Percentiles rank a stretch among this genome's conserved stretches.
These are phyloP conservation scores for Sporormia fimetaria DNA, from an alignment of 495 filamentous ascomycete genomes.

Conservation along the genomic window DNA sequence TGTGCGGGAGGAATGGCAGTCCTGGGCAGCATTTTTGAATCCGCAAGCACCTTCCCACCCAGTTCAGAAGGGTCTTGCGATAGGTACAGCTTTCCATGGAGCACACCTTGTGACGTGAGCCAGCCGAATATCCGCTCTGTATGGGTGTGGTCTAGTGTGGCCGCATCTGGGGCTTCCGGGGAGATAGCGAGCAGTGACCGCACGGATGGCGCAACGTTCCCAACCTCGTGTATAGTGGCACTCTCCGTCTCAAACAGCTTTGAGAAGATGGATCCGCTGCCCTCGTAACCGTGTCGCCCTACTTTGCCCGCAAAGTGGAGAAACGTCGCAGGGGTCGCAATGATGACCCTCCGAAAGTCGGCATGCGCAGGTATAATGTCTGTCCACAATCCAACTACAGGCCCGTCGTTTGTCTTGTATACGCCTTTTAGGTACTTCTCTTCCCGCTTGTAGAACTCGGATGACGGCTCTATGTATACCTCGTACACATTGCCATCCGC, in stretches of 20 bases:
- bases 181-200: constrained; percentile 61
- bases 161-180: constrained; percentile 51
- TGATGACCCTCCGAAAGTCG: constrained; percentile 62
- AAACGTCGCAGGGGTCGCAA: constrained; percentile 63
- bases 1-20: constrained; percentile 58
- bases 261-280: constrained; percentile 68
- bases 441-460: constrained; percentile 87
- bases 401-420: constrained; percentile 64
- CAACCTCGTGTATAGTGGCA: constrained; percentile 58
- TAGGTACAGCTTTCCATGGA: constrained; percentile 62
- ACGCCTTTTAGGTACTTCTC: constrained; percentile 79
- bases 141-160: constrained; percentile 34
- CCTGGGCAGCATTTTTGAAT: constrained; percentile 63
- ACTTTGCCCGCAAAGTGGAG: constrained; percentile 69
- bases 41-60: constrained; percentile 53
- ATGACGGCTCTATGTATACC: constrained; percentile 84
- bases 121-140: constrained; percentile 75
- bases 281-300: constrained; percentile 62
- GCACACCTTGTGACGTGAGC: constrained; percentile 79
- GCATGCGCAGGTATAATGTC: constrained; percentile 54
- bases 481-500: constrained; percentile 92
- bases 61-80: constrained; percentile 36
- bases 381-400: constrained; percentile 70
- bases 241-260: constrained; percentile 81
- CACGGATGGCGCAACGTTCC: constrained; percentile 41